A percentile compares a stretch with the other conserved stretches of the same genome.
Evolutionary conservation across 148 eudicot species (phyloP).

Genomic region (Vaccinium myrtillus): DNA sequence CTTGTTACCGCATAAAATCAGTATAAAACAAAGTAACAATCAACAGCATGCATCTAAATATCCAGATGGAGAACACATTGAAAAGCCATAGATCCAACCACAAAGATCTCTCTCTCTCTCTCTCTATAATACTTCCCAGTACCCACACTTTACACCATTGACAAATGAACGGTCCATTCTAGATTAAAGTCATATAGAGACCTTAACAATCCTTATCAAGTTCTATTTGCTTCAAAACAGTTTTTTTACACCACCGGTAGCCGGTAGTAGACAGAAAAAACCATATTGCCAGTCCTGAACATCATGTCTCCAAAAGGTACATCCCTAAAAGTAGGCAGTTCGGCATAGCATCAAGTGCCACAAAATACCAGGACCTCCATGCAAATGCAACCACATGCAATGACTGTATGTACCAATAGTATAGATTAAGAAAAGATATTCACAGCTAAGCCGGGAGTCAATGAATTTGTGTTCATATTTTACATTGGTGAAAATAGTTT

Average conservation of each 20-base stretch:
- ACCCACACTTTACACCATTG: neutral
- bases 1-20: neutral
- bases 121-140: neutral
- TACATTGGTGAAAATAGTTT: neutral
- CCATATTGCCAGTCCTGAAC: neutral
- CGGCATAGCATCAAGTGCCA: neutral
- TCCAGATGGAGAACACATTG: neutral
- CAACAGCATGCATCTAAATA: neutral
- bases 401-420: constrained; percentile 4
- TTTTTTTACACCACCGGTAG: neutral
- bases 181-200: neutral
- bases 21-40: neutral
- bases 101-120: neutral
- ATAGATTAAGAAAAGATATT: neutral
- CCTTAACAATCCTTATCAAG: neutral
- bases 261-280: neutral
- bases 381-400: constrained; percentile 1
- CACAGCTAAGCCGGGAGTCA: neutral
- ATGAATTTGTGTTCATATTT: neutral
- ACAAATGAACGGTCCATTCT: neutral
- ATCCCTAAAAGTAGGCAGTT: neutral
- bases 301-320: neutral
- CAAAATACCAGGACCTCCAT: neutral
- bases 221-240: neutral
- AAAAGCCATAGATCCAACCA: neutral